A percentile compares a stretch with the other conserved stretches of the same genome.
phyloP scores from a whole-genome alignment of 192 early-diverging fungal species.

The Phycomyces blakesleeanus region DNA sequence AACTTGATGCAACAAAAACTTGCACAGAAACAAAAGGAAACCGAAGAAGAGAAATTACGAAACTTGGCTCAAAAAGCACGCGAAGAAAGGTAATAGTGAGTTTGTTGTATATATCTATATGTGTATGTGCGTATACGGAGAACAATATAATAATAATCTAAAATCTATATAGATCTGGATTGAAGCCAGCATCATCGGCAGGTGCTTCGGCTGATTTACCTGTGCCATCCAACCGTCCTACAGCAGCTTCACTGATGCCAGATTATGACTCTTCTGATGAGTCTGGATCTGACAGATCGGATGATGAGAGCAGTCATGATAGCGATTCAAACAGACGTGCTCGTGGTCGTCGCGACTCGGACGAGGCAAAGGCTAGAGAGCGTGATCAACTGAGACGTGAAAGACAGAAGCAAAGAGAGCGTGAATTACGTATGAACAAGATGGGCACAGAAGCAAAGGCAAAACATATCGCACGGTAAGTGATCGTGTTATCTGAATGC shows the following conservation, averaged over 20 bases:
- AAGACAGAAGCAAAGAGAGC: constrained; percentile 78
- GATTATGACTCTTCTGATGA: constrained; percentile 33
- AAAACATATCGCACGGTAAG: constrained; percentile 63
- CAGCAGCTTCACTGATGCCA: constrained; percentile 32
- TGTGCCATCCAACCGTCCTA: constrained; percentile 21
- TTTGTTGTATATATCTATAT: constrained; percentile 5
- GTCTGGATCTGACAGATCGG: constrained; percentile 25
- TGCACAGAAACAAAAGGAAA: constrained; percentile 90
- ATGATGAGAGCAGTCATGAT: constrained; percentile 35
- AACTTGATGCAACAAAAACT: constrained; percentile 88
- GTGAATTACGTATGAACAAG: constrained; percentile 79
- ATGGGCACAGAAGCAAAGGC: constrained; percentile 88
- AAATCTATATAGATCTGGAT: constrained; percentile 30
- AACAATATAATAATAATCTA: neutral
- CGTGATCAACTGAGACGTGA: constrained; percentile 88
- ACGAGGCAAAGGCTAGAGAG: constrained; percentile 62
- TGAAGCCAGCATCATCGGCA: constrained; percentile 21
- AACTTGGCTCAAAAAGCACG: constrained; percentile 89
- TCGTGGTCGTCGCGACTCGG: constrained; percentile 44
- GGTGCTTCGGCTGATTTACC: constrained; percentile 22
- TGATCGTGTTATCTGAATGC: neutral
- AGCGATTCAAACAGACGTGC: constrained; percentile 30
- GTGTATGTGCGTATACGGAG: neutral
- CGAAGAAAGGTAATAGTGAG: constrained; percentile 59
- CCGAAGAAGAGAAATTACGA: constrained; percentile 87